Evolutionary conservation across 1,139 yeast species (phyloP), one percentile per base, ranked within the genome.

Genomic region (Diutina neorugosa): DNA sequence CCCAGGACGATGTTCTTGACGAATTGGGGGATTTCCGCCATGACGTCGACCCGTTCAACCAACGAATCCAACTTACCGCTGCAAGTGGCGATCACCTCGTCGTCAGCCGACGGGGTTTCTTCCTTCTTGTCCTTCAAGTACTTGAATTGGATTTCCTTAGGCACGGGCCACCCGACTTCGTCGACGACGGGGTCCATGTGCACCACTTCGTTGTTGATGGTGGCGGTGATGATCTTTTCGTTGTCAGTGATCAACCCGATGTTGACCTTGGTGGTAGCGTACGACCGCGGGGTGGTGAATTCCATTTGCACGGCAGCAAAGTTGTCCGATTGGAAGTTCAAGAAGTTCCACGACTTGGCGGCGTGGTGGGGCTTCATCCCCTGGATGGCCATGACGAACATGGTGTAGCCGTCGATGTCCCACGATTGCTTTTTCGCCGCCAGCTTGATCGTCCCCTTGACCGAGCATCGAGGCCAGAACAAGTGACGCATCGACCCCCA

Each of bases 321-420:
- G 46, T 82, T 73, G 52, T 82, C 78, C 23, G 95, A 86, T 65
- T 89, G 96, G 77, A 87, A 91, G 69, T 88, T 87, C 60, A 88
- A 70, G 67, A 93, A 93, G 70, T 93, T 94, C 98, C 98, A 93
- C 23, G 90, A 71, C 58, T 95, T 88, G 55, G 98, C 98, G 41
- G 97, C 97, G 69, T 93, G 98, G 68, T 93, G 98, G 14, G 98
- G 98, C 69, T 93, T 93, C 98, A 93, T 91, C 57, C 98, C 98
- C 73, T 93, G 98, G 61, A 90, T 71, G n/a, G 98, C 98, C 95
- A 88, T 86, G 52, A 93, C 96, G 66, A 84, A 90, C 96, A 91
- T 86, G 54, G 89, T 81, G 54, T 63, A 71, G 49, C 87, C 89
- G 43, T 78, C 73, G 53, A 81, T 67, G 21, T 46, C 52, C 50